Conservation (phyloP, 139 green algal genomes). For the Picochlorum costavermella region DNA sequence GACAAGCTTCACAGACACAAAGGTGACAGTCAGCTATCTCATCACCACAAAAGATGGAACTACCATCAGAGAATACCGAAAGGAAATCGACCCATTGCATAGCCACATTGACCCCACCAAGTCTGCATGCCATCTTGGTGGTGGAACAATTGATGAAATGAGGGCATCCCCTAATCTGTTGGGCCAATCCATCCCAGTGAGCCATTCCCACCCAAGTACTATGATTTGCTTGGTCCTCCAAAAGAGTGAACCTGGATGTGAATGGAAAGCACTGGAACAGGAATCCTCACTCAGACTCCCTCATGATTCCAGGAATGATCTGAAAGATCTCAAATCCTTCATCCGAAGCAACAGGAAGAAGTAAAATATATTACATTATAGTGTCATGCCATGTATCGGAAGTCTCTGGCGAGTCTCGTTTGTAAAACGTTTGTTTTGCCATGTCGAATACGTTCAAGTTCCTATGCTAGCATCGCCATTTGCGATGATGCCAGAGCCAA, state of each 20-base stretch:
- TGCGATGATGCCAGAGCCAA: constrained; percentile 3
- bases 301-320: too few species aligned
- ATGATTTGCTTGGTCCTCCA: neutral
- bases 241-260: neutral
- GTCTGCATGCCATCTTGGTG: neutral
- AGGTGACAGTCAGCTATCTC: too few species aligned
- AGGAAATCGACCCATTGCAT: neutral
- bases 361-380: too few species aligned
- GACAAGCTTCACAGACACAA: too few species aligned
- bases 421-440: too few species aligned
- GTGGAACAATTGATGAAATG: neutral
- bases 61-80: neutral
- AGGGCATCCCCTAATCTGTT: neutral
- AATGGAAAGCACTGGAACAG: neutral
- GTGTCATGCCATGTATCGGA: too few species aligned
- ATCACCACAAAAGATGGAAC: neutral
- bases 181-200: neutral
- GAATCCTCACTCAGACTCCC: too few species aligned
- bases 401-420: too few species aligned
- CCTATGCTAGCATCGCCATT: neutral
- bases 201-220: constrained; percentile 1
- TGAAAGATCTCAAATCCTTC: too few species aligned
- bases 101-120: neutral
- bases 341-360: too few species aligned
- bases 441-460: neutral